Base-by-base conservation (phyloP, 495 filamentous ascomycete species). In the Lophiostoma macrostomum region DNA sequence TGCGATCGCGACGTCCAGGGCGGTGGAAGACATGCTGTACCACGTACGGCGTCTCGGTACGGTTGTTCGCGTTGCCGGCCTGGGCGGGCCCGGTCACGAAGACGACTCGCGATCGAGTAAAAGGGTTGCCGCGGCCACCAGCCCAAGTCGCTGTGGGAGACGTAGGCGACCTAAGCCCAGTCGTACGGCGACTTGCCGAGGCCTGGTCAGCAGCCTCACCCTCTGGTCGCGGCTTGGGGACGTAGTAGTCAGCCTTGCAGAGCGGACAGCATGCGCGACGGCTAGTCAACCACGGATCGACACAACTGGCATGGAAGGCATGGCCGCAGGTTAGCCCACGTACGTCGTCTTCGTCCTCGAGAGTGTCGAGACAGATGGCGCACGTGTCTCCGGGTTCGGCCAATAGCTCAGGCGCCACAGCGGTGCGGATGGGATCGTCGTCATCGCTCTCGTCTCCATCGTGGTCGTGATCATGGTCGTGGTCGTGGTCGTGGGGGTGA, bases 211-310 rank as follows among this genome's bases (percentile, higher is more conserved):
- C 42, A 29, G 18, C 23, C 18, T 64, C 60, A 19, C 60, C 60
- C 29, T 73, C 76, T 13, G 77, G 65, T 18, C 86, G 85, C 16
- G 87, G 87, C 65, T 95, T 95, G 0, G 90, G 90, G 29, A 87
- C 81, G 67, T 94, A 97, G 69, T 96, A 98, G 58, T 96, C 90
- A 29, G 88, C 84, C 72, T 99, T 99, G 75, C 93, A 97, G 36
- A 97, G 80, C 41, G 94, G 94, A 69, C 94, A 99, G 69, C 93
- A 95, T 11, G 93, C 94, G 53, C 91, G 82, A 56, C 93, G 78
- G 61, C 82, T 88, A 1, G 93, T 98, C 45, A 98, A 74, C 93
- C 93, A 98, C 10, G 94, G 93, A 63, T 99, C 93, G 16, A 99
- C 78, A 69, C 93, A 99, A 19, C 79, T 80, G 38, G 88, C 86